A percentile compares a stretch with the other conserved stretches of the same genome.
These are phyloP conservation scores for Cenchrus americanus DNA, from an alignment of 176 grass and related monocot species.

Conservation along the genomic window DNA sequence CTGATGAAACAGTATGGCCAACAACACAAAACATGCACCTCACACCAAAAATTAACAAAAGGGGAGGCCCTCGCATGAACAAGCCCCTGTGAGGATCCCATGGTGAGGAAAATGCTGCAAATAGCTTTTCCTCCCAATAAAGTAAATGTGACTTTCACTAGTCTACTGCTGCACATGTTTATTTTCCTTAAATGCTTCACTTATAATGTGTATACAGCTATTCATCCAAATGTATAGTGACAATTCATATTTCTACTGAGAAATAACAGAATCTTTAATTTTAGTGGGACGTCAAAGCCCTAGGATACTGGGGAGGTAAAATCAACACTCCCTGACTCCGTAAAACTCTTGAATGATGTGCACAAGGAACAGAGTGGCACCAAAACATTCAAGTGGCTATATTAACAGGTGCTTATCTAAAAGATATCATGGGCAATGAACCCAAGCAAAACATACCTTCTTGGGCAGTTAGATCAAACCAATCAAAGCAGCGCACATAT, in stretches of 20 bases:
- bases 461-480: too few relatives aligned
- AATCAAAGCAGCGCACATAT: background rate
- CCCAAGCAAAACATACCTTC: slow-evolving; percentile 6
- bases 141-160: background rate
- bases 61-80: background rate
- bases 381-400: background rate
- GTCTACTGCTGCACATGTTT: background rate
- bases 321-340: background rate
- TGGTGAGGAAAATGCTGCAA: background rate
- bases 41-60: background rate
- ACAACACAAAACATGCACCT: slow-evolving; percentile 17
- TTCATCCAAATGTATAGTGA: background rate
- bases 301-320: background rate
- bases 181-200: background rate
- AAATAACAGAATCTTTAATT: background rate
- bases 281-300: background rate
- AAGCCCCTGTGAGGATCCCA: background rate
- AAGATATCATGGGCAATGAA: background rate
- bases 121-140: background rate
- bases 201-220: background rate
- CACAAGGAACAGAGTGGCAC: background rate
- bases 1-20: background rate
- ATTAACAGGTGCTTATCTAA: background rate
- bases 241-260: background rate
- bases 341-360: background rate